A percentile compares a stretch with the other conserved stretches of the same genome.
Conservation (phyloP, 2,329 filamentous ascomycete genomes). For the Mariannaea sp. region DNA sequence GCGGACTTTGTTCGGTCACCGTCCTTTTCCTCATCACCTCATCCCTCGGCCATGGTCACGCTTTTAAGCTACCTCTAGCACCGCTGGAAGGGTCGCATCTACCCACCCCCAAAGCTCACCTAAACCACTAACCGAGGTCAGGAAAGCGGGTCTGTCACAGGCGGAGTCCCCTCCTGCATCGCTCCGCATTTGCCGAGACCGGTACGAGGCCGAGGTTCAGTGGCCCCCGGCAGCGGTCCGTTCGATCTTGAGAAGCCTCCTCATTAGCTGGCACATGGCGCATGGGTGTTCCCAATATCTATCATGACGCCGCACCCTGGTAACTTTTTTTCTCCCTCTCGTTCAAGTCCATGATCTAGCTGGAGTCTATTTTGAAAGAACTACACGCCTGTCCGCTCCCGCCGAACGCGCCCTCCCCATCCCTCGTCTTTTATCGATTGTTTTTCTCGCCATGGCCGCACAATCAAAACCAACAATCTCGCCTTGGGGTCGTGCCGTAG, state of each 20-base stretch:
- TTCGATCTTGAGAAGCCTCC: slow-evolving; percentile 16
- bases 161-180: slow-evolving; percentile 24
- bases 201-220: slow-evolving; percentile 33
- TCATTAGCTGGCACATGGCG: not conserved
- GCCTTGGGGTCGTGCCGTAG: slow-evolving; percentile 90
- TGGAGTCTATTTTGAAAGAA: slow-evolving; percentile 6
- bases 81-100: too few relatives aligned
- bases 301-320: slow-evolving; percentile 26
- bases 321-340: not conserved
- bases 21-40: not conserved
- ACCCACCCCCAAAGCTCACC: slow-evolving; percentile 6
- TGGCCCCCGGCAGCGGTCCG: slow-evolving; percentile 29
- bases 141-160: slow-evolving; percentile 30
- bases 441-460: slow-evolving; percentile 49
- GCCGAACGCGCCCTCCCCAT: not conserved
- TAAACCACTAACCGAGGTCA: slow-evolving; percentile 37
- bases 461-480: slow-evolving; percentile 75
- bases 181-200: slow-evolving; percentile 37
- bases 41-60: not conserved
- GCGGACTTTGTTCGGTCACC: not conserved
- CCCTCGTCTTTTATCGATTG: not conserved
- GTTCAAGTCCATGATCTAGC: slow-evolving; percentile 22
- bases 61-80: not conserved
- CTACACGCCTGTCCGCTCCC: not conserved
- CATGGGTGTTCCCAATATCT: slow-evolving; percentile 17